Conservation (phyloP, 306 rosid genomes). For the Vigna unguiculata region DNA sequence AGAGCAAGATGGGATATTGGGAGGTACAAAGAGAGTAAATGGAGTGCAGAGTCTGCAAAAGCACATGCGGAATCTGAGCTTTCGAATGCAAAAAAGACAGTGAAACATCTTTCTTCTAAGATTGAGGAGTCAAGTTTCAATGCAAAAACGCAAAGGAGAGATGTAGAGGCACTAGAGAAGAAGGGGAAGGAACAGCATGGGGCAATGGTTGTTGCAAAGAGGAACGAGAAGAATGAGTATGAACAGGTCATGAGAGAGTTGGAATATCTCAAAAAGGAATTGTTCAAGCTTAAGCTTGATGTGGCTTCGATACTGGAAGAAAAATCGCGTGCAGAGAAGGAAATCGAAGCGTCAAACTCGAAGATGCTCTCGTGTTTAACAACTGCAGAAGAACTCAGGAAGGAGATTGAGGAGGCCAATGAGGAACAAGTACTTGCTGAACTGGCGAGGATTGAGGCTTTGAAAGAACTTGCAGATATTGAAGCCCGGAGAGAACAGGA, state of each 20-base stretch:
- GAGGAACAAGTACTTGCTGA: constrained; percentile 90
- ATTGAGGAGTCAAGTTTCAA: constrained; percentile 58
- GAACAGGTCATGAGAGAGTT: constrained; percentile 68
- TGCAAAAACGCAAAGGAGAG: constrained; percentile 43
- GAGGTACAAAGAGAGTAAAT: constrained; percentile 56
- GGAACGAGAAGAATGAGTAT: constrained; percentile 53
- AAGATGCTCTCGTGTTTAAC: constrained; percentile 48
- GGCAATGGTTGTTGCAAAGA: constrained; percentile 25
- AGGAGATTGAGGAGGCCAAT: constrained; percentile 73
- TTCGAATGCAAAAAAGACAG: constrained; percentile 54
- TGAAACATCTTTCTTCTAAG: constrained; percentile 54
- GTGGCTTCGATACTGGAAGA: constrained; percentile 69
- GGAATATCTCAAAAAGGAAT: constrained; percentile 68
- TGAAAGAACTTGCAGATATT: constrained; percentile 67
- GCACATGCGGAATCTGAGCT: constrained; percentile 70
- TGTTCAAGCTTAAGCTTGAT: constrained; percentile 78
- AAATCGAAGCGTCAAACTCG: constrained; percentile 50
- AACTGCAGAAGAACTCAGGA: constrained; percentile 58
- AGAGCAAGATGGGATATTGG: constrained; percentile 62
- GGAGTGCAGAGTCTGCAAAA: constrained; percentile 59
- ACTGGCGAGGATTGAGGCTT: constrained; percentile 87
- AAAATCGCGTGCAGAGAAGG: constrained; percentile 63
- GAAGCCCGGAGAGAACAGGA: constrained; percentile 63
- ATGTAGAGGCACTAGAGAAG: constrained; percentile 56
- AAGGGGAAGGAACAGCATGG: constrained; percentile 34